Conservation (phyloP, 805 yeast genomes). For the Alloascoidea africana region DNA sequence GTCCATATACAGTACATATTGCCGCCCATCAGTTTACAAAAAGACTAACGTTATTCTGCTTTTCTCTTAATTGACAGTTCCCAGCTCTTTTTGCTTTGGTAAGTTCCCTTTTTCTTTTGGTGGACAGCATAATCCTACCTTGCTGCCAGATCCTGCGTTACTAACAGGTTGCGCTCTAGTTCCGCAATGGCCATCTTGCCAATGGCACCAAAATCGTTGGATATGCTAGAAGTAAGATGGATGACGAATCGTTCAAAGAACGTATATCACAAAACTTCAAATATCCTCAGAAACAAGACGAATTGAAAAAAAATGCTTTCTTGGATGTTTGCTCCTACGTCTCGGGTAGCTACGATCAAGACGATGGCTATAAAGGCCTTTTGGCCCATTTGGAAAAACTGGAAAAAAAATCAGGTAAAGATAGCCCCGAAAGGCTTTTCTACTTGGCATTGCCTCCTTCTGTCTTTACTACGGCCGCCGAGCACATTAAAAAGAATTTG, state of each 20-base stretch:
- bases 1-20: too few species aligned
- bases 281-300: conserved; percentile 20
- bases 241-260: conserved; percentile 37
- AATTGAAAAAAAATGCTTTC: conserved; percentile 28
- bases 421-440: conserved; percentile 57
- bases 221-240: conserved; percentile 56
- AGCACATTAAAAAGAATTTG: conserved; percentile 49
- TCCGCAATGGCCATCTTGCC: conserved; percentile 51
- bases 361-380: conserved; percentile 43
- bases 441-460: conserved; percentile 94
- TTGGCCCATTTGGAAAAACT: conserved; percentile 31
- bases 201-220: conserved; percentile 50
- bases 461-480: conserved; percentile 69
- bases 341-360: conserved; percentile 49
- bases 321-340: conserved; percentile 41
- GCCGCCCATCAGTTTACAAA: too few species aligned
- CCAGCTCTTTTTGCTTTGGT: conserved; percentile 2
- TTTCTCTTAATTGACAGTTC: too few species aligned
- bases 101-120: too few species aligned
- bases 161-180: conserved; percentile 2
- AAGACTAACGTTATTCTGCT: too few species aligned
- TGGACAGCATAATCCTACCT: not conserved
- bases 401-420: conserved; percentile 28
- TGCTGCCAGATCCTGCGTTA: conserved; percentile 1
- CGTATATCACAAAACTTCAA: conserved; percentile 41